Base-by-base conservation (phyloP, 2,329 filamentous ascomycete species). In the Sporothrix inflata region DNA sequence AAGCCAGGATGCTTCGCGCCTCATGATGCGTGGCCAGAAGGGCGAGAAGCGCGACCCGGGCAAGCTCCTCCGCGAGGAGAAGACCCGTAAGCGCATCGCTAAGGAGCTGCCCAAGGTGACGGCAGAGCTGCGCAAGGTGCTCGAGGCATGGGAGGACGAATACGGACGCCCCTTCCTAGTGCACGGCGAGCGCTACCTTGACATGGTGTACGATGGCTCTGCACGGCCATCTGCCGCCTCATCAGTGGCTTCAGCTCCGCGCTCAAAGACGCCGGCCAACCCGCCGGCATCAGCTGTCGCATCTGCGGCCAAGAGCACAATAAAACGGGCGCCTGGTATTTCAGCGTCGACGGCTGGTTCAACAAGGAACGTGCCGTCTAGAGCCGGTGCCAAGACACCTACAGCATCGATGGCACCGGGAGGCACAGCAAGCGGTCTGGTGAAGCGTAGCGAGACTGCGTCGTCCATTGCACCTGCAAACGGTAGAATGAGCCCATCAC, bases 31-130 rank as follows among this genome's bases (percentile, higher is more conserved):
- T 74, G 94, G 94, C 2, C 91, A 94, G 76, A 97, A 97, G 83
- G 95, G 95, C 71, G 95, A 98, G 83, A 93, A 91, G 81, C 92
- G 97, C 75, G 96, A 99, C 79, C 96, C 96, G 2, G 95, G 94
- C 68, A 96, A 97, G 82, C 86, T 99, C 19, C 85, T 99, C 69
- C 89, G 96, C 40, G 96, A 99, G 79, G 96, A 99, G 83, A 99
- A 98, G 87, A 97, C 97, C 93, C 90, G 96, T 73, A 99, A 99
- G 88, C 89, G 94, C 72, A 98, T 99, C 74, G 88, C 94, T 34
- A 99, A 98, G 81, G 96, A 99, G 79, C 85, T 99, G 40, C 96
- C 96, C 71, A 98, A 97, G 84, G 87, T 99, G 57, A 91, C 95
- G 72, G 87, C 87, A 0, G 94, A 98, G n/a, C 83, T 99, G 73